Conservation (phyloP, 495 filamentous ascomycete genomes). For the Thozetella sp. region DNA sequence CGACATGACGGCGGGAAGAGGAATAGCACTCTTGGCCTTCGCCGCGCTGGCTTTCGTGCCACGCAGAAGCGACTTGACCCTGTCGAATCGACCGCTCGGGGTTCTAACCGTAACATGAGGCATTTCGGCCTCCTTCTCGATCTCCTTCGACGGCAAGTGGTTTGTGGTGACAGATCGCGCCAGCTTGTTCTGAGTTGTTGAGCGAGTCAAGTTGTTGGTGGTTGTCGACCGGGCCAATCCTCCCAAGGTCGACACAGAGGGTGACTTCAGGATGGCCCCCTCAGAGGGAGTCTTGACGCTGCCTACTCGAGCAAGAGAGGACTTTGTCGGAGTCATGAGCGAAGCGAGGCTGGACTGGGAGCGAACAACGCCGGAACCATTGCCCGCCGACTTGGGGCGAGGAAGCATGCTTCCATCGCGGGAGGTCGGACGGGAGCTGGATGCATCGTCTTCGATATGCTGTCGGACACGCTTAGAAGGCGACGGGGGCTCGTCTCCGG, state of each 20-base stretch:
- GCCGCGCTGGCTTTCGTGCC: constrained; percentile 33
- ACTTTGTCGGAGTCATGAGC: constrained; percentile 77
- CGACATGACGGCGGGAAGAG: constrained; percentile 30
- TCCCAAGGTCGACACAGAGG: constrained; percentile 30
- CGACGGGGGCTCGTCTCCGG: constrained; percentile 28
- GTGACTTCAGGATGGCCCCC: constrained; percentile 29
- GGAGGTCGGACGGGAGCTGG: constrained; percentile 52
- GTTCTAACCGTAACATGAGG: constrained; percentile 27
- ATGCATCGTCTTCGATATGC: constrained; percentile 57
- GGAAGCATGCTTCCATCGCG: constrained; percentile 47
- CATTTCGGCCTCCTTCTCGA: constrained; percentile 18
- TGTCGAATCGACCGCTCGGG: constrained; percentile 43
- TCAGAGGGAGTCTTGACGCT: constrained; percentile 55
- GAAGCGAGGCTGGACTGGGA: constrained; percentile 46
- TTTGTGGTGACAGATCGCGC: constrained; percentile 37
- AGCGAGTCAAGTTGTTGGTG: constrained; percentile 28
- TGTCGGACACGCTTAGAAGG: constrained; percentile 69
- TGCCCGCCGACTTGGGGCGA: constrained; percentile 38
- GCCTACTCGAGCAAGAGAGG: constrained; percentile 67
- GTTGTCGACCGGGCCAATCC: constrained; percentile 35
- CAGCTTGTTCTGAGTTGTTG: constrained; percentile 11
- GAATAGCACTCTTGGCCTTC: constrained; percentile 38
- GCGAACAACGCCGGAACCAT: constrained; percentile 35
- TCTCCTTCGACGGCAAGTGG: constrained; percentile 16
- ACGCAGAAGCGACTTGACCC: constrained; percentile 51